Percentiles rank a stretch among this genome's conserved stretches.
Evolutionary conservation across 768 basidiomycete species (phyloP).

Genomic region (Leccinum incarnatum): DNA sequence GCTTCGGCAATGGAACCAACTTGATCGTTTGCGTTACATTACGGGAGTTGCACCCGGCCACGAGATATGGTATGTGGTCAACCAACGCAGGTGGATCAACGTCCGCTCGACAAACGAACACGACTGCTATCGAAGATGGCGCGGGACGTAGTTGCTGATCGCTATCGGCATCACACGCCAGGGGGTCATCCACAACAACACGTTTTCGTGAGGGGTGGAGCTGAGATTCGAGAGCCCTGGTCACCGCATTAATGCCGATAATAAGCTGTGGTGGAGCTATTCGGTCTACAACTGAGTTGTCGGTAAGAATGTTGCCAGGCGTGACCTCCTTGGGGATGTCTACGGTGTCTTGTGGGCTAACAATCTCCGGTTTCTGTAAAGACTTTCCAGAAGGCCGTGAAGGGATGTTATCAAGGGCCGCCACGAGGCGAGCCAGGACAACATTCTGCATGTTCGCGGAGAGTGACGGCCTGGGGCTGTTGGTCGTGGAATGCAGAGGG

Average conservation of each 20-base stretch:
- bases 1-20: constrained; percentile 63
- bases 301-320: background rate
- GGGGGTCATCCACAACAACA: constrained; percentile 1
- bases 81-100: constrained; percentile 70
- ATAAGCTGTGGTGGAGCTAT: constrained; percentile 39
- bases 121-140: constrained; percentile 28
- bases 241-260: constrained; percentile 80
- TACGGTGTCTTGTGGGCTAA: constrained; percentile 17
- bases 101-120: constrained; percentile 75
- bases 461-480: constrained; percentile 54
- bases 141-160: background rate
- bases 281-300: background rate
- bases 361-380: background rate
- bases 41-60: constrained; percentile 70
- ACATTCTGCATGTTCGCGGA: constrained; percentile 61
- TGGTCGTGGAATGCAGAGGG: background rate
- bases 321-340: constrained; percentile 24
- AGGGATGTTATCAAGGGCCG: constrained; percentile 49
- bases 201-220: constrained; percentile 32
- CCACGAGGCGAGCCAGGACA: constrained; percentile 49
- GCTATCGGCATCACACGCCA: background rate
- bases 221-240: constrained; percentile 65
- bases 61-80: constrained; percentile 72
- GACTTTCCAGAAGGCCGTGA: constrained; percentile 25
- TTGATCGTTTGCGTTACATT: constrained; percentile 39